phyloP scores from a whole-genome alignment of 2,329 filamentous ascomycete genomes.

The Fusarium sp. region DNA sequence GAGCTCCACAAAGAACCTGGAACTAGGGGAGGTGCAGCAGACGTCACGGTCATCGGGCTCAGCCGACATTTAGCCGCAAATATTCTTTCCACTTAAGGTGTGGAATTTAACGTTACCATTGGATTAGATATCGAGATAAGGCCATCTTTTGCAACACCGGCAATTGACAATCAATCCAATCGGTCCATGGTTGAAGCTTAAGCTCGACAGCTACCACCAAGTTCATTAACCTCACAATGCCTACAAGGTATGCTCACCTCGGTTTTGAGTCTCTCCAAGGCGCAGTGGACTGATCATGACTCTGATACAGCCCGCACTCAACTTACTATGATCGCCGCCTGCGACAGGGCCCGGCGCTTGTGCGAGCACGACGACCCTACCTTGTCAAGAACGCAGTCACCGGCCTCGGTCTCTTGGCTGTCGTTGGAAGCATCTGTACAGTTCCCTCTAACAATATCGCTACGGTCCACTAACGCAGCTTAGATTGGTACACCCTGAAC shows the following conservation, averaged over 20 bases:
- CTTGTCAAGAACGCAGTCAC: constrained; percentile 89
- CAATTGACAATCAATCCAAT: constrained; percentile 19
- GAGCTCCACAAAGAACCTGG: constrained; percentile 36
- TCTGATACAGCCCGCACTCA: constrained; percentile 59
- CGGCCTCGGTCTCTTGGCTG: constrained; percentile 77
- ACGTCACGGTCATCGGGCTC: constrained; percentile 34
- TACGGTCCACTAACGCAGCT: constrained; percentile 29
- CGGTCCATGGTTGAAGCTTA: not conserved
- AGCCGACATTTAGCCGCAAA: constrained; percentile 45
- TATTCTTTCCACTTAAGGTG: constrained; percentile 38
- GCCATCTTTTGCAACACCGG: constrained; percentile 11
- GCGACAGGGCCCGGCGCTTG: constrained; percentile 86
- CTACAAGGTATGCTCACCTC: constrained; percentile 37
- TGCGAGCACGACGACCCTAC: constrained; percentile 92
- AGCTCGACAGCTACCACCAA: not conserved
- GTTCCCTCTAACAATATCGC: constrained; percentile 44
- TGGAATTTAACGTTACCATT: constrained; percentile 21
- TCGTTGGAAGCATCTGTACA: constrained; percentile 91
- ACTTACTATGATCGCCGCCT: constrained; percentile 94
- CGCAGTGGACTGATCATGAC: constrained; percentile 40
- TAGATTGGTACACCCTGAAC: constrained; percentile 74
- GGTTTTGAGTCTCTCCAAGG: not conserved
- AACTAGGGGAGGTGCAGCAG: constrained; percentile 34
- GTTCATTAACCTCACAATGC: constrained; percentile 28
- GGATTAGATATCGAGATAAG: constrained; percentile 19